Percentiles rank a stretch among this genome's conserved stretches.
Conservation (phyloP, 179 eudicot genomes). For the Spinacia oleracea region DNA sequence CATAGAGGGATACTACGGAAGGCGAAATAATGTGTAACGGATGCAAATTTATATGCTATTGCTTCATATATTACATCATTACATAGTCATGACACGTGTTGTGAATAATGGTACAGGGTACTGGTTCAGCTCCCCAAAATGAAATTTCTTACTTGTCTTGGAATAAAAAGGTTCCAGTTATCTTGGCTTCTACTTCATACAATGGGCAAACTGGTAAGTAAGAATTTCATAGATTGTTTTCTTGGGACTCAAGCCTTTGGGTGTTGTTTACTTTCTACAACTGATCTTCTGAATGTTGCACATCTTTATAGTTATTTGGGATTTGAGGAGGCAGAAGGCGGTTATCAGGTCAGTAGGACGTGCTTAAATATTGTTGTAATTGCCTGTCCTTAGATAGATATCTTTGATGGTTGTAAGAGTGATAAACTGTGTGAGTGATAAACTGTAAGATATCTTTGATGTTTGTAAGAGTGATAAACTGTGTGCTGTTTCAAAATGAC, state of each 20-base stretch:
- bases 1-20: background rate
- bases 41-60: background rate
- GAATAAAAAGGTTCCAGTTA: slow-evolving; percentile 92
- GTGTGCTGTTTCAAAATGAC: slow-evolving; percentile 32
- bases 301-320: slow-evolving; percentile 83
- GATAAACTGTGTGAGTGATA: background rate
- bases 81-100: background rate
- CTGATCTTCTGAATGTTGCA: slow-evolving; percentile 12
- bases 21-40: background rate
- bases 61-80: background rate
- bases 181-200: slow-evolving; percentile 88
- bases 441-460: no score
- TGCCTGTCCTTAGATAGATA: background rate
- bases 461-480: slow-evolving; percentile 1
- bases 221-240: slow-evolving; percentile 2
- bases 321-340: slow-evolving; percentile 93
- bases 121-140: slow-evolving; percentile 83
- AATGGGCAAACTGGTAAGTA: slow-evolving; percentile 83
- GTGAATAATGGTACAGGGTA: slow-evolving; percentile 58
- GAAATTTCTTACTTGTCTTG: slow-evolving; percentile 95
- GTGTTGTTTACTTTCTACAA: background rate
- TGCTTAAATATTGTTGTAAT: background rate
- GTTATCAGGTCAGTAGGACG: slow-evolving; percentile 68
- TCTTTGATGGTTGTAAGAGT: slow-evolving; percentile 1
- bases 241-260: background rate